Base-by-base conservation (phyloP, 2,329 filamentous ascomycete genomes). In the Colletotrichum tamarilloi region DNA sequence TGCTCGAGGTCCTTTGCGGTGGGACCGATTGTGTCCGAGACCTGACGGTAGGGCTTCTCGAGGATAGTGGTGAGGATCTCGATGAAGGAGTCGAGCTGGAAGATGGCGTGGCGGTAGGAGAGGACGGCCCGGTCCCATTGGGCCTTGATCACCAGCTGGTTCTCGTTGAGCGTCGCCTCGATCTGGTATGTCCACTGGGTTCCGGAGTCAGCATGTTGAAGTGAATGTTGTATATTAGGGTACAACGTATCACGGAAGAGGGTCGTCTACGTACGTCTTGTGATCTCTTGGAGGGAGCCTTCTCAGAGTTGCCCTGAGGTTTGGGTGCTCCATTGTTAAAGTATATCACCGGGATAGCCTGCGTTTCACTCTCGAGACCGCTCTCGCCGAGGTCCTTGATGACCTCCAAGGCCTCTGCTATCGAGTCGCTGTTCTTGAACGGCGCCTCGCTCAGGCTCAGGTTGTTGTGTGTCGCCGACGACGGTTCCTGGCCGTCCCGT, bases 1-100 rank as follows among this genome's bases (percentile, higher is more conserved):
- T 85, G 84, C 16, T 84, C 79, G 22, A 87, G 76, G 72, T 88
- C 84, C 28, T 81, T 78, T 35, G 76, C 46, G 5, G 78, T 77
- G 56, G 81, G 74, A n/a, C 70, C 63, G 30, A 74, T 68, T 6
- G 74, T 70, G 49, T 75, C 68, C 14, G 64, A 64, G 49, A 76
- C 56, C 35, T 58, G 58, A 22, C 38, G 74, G 35, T 72, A 42
- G 5, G 73, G 67, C 28, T 71, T 65, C n/a, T 76, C 55, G 35
- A 77, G 58, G 32, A 76, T 75, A 11, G 68, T 72, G 14, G 60
- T 56, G 22, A 77, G 67, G 26, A 77, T 75, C 38, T 75, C 76
- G 26, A 76, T 30, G 60, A 78, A 77, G 42, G 74, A 69, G 30
- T 74, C 68, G 53, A 78, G 74, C 19, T 76, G 75, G 28, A 57